Conservation (phyloP, 139 green algal genomes). For the Zygnema cylindricum region DNA sequence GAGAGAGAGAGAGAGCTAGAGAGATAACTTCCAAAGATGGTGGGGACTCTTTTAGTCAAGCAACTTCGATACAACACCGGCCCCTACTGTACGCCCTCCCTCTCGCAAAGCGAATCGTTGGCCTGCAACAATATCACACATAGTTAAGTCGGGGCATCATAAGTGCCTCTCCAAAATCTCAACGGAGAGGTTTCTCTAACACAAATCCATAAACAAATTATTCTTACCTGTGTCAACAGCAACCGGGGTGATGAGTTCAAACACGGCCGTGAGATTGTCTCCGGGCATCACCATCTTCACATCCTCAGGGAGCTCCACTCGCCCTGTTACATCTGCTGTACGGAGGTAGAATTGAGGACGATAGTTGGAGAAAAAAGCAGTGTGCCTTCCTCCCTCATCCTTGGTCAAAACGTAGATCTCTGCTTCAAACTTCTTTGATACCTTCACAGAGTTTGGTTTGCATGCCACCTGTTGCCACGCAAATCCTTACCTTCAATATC, state of each 20-base stretch:
- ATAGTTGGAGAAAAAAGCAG: constrained; percentile 98
- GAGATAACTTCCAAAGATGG: too few relatives aligned
- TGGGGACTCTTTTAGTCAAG: constrained; percentile 57
- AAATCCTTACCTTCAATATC: background rate
- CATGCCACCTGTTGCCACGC: constrained; percentile 69
- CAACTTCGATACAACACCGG: constrained; percentile 86
- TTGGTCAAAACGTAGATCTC: constrained; percentile 97
- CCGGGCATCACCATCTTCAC: constrained; percentile 98
- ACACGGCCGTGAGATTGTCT: constrained; percentile 89
- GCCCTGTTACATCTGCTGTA: constrained; percentile 92
- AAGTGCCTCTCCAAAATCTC: too few relatives aligned
- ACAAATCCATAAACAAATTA: too few relatives aligned
- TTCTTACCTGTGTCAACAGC: constrained; percentile 57
- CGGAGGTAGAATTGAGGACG: constrained; percentile 95
- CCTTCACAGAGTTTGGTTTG: constrained; percentile 87
- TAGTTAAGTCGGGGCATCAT: too few relatives aligned
- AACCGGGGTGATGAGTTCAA: constrained; percentile 81
- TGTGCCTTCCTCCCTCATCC: constrained; percentile 98
- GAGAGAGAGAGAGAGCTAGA: too few relatives aligned
- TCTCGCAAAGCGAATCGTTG: constrained; percentile 96
- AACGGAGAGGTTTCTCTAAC: too few relatives aligned
- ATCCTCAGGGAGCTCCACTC: constrained; percentile 82
- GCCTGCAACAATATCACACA: constrained; percentile 65
- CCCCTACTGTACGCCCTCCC: constrained; percentile 92
- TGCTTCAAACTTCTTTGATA: constrained; percentile 78